Evolutionary conservation across 306 rosid species (phyloP).

Genomic region (Macrotyloma uniflorum): DNA sequence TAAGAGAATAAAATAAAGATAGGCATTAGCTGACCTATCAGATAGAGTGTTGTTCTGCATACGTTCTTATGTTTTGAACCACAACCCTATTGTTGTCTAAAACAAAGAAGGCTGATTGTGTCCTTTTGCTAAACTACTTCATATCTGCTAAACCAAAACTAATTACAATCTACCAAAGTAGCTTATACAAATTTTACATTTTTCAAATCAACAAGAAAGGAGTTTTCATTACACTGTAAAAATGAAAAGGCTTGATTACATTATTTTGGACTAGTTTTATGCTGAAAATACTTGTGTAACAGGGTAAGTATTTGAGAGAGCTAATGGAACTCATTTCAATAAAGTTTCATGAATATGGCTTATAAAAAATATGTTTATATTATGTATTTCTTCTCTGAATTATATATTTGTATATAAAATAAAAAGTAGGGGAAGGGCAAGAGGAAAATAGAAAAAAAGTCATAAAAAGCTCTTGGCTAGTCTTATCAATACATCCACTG

Average conservation of each 20-base stretch:
- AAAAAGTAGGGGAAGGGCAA: neutral
- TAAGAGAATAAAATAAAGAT: slow-evolving; percentile 44
- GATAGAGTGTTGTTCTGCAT: slow-evolving; percentile 2
- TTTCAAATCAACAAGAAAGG: slow-evolving; percentile 1
- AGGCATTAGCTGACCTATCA: slow-evolving; percentile 29
- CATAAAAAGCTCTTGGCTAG: neutral
- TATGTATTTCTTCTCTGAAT: neutral
- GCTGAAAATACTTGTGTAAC: neutral
- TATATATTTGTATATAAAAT: neutral
- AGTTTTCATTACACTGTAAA: neutral
- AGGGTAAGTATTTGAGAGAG: neutral
- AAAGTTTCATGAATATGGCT: too few species aligned
- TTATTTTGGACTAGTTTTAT: neutral
- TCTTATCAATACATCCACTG: slow-evolving; percentile 20
- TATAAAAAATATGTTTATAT: too few species aligned
- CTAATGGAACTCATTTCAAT: neutral
- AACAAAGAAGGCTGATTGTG: neutral
- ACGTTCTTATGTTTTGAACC: slow-evolving; percentile 37
- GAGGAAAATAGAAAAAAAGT: neutral
- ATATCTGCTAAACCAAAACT: neutral
- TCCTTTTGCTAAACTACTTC: slow-evolving; percentile 27
- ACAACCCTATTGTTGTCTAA: slow-evolving; percentile 32
- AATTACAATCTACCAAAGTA: neutral
- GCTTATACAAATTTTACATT: neutral
- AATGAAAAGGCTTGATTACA: neutral